Percentiles rank a stretch among this genome's conserved stretches.
Evolutionary conservation across 2,329 filamentous ascomycete genomes (phyloP).

Genomic region (Trichoderma breve): DNA sequence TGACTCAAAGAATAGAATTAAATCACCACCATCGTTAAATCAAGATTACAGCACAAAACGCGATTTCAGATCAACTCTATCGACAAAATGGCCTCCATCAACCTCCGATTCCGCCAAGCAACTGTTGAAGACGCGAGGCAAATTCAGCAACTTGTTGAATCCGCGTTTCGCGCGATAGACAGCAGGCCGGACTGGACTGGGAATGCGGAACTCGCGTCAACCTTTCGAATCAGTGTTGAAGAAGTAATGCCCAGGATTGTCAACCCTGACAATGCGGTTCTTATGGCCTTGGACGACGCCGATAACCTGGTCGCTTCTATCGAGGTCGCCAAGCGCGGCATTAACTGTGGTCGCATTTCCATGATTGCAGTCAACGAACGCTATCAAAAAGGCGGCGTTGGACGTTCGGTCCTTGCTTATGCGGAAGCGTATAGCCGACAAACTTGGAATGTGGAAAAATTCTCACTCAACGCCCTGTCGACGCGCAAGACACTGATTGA

Average conservation of each 20-base stretch:
- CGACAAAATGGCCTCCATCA: background rate
- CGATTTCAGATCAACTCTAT: background rate
- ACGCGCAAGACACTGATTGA: conserved; percentile 34
- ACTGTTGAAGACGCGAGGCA: conserved; percentile 35
- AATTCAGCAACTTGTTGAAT: conserved; percentile 39
- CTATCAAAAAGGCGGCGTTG: conserved; percentile 35
- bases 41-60: background rate
- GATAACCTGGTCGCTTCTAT: conserved; percentile 30
- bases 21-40: rapidly evolving
- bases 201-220: conserved; percentile 58
- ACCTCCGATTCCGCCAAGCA: conserved; percentile 39
- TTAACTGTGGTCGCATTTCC: conserved; percentile 32
- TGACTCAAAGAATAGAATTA: background rate
- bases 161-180: conserved; percentile 41
- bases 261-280: conserved; percentile 29
- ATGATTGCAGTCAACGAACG: conserved; percentile 36
- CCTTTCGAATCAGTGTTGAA: conserved; percentile 67
- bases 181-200: conserved; percentile 37
- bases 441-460: conserved; percentile 29
- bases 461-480: conserved; percentile 36
- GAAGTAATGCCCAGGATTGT: conserved; percentile 56
- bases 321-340: conserved; percentile 28
- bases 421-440: conserved; percentile 33
- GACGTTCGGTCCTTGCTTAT: conserved; percentile 32
- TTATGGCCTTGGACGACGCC: conserved; percentile 28